Percentiles rank a stretch among this genome's conserved stretches.
Conservation (phyloP, 495 filamentous ascomycete species). For the Cairneyella variabilis region DNA sequence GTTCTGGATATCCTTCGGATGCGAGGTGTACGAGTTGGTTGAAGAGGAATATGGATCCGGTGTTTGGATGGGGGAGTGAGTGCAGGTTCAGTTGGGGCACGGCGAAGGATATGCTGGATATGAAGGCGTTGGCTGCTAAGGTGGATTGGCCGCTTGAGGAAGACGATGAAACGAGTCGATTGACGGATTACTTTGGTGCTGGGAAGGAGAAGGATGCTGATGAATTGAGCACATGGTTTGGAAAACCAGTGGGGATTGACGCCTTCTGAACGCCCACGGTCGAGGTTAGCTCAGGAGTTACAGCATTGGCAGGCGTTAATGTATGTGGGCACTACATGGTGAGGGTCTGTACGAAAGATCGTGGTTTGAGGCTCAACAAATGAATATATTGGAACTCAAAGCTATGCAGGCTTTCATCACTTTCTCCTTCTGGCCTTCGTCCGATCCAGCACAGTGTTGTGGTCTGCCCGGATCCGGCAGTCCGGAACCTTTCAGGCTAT, state of each 20-base stretch:
- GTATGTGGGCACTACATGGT: too few relatives aligned
- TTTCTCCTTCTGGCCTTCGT: too few relatives aligned
- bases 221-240: constrained; percentile 63
- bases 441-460: too few relatives aligned
- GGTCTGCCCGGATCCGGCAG: too few relatives aligned
- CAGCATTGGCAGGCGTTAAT: not conserved
- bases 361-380: too few relatives aligned
- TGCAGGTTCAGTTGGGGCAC: constrained; percentile 95
- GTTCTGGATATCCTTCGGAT: constrained; percentile 91
- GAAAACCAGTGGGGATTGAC: constrained; percentile 51
- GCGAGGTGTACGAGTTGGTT: constrained; percentile 77
- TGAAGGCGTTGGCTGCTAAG: constrained; percentile 49
- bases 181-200: constrained; percentile 69
- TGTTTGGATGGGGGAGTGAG: constrained; percentile 94
- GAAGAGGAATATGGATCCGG: constrained; percentile 77
- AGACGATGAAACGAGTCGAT: constrained; percentile 56
- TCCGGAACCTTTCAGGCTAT: not conserved
- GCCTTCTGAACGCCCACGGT: constrained; percentile 56
- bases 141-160: constrained; percentile 84
- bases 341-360: too few relatives aligned
- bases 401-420: too few relatives aligned
- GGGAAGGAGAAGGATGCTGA: constrained; percentile 40
- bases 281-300: not conserved
- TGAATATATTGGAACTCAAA: too few relatives aligned
- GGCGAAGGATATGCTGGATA: constrained; percentile 85